Evolutionary conservation across 768 basidiomycete species (phyloP), one percentile per base, ranked within the genome.

Genomic region (Termitomyces sp.): DNA sequence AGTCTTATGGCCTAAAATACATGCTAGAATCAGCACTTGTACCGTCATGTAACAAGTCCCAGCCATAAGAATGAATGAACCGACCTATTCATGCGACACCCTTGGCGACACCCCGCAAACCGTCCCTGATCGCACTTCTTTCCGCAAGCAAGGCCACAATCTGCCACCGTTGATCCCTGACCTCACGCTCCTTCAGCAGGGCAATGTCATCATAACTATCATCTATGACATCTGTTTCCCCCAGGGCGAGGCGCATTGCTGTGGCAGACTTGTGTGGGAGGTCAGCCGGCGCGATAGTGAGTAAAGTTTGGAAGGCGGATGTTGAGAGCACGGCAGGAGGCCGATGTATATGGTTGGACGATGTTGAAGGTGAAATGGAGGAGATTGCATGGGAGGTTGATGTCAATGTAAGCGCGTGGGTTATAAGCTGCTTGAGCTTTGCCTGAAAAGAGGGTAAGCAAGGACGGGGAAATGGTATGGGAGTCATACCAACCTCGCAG

Each of bases 351-450:
- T 65, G 44, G 35, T 52, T 53, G 16, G 63, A 61, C 1, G 82
- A 75, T 13, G 75, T 76, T 42, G 87, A 83, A 0, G 88, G 83
- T 10, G 75, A 76, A 45, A 93, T 90, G 44, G 90, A 91, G 7
- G 85, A 80, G 60, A 91, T 85, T 27, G 88, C 83, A 60, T 86
- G 82, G 6, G 90, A 91, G 7, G 84, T 79, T 0, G 88, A 83
- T 2, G 89, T 91, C 10, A 91, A 73, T 3, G 89, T 86, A 29
- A 93, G 68, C 5, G 90, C 88, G 60, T 88, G 88, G 1, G 86
- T 89, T 59, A 93, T 86, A 25, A 92, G 80, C 54, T 91, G 88
- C 64, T 93, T 93, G 4, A 93, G 76, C 65, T 90, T 89, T 16
- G 88, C 88, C 89, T 91, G 57, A 15, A 32, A 36, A 3, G 27